Evolutionary conservation across 306 rosid genomes (phyloP).

Genomic region (Acmispon strigosus): DNA sequence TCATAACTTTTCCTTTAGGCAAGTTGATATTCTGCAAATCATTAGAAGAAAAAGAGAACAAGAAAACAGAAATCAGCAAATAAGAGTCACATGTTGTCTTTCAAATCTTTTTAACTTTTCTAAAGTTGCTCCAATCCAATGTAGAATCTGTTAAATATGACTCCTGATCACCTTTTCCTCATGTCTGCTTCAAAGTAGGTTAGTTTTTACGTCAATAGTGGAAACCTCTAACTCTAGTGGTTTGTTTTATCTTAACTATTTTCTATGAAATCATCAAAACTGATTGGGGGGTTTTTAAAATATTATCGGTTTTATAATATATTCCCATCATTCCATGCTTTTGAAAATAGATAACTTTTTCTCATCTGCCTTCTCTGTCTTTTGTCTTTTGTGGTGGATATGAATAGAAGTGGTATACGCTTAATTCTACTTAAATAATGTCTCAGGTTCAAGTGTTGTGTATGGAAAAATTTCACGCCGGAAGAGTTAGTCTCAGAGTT

Average conservation of each 20-base stretch:
- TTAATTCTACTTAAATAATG: too few relatives aligned
- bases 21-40: constrained; percentile 5
- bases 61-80: constrained; percentile 1
- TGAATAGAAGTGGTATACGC: neutral
- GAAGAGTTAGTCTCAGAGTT: too few relatives aligned
- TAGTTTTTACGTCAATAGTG: constrained; percentile 22
- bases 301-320: constrained; percentile 17
- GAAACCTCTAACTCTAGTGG: constrained; percentile 30
- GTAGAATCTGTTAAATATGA: constrained; percentile 17
- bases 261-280: neutral
- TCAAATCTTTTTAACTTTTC: constrained; percentile 11
- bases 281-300: constrained; percentile 6
- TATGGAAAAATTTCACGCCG: too few relatives aligned
- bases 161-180: constrained; percentile 13
- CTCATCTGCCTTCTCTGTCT: neutral
- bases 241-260: constrained; percentile 19
- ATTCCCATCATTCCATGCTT: constrained; percentile 19
- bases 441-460: too few relatives aligned
- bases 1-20: neutral
- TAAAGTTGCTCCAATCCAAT: neutral
- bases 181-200: constrained; percentile 27
- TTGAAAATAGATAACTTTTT: neutral
- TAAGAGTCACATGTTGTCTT: constrained; percentile 18
- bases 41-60: neutral
- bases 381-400: neutral